A percentile compares a stretch with the other conserved stretches of the same genome.
These are phyloP conservation scores for Periconia sp. DNA, from an alignment of 2,329 filamentous ascomycete genomes.

Conservation along the genomic window DNA sequence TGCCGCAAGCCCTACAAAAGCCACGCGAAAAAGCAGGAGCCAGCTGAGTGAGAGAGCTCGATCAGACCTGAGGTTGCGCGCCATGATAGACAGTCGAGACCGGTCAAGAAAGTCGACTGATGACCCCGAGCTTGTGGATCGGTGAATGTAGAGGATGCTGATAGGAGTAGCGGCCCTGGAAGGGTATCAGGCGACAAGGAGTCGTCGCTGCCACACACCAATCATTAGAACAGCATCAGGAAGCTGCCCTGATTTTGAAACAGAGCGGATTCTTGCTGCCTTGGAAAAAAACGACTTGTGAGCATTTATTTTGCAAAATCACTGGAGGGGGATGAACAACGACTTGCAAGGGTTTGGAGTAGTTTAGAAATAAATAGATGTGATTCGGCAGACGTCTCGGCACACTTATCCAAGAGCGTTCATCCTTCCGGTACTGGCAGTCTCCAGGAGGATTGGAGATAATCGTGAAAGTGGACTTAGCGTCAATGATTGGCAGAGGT, in stretches of 20 bases:
- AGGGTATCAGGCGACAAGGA: slow-evolving; percentile 5
- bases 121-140: not conserved
- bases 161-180: slow-evolving; percentile 8
- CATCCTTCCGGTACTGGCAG: not conserved
- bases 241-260: slow-evolving; percentile 8
- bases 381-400: slow-evolving; percentile 1
- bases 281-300: not conserved
- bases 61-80: too few relatives aligned
- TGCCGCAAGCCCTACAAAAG: not conserved
- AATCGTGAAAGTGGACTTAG: slow-evolving; percentile 1
- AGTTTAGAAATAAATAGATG: not conserved
- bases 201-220: not conserved
- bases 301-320: not conserved
- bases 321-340: not conserved
- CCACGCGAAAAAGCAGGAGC: not conserved
- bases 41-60: not conserved
- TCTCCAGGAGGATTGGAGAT: not conserved
- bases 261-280: not conserved
- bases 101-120: not conserved
- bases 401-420: not conserved
- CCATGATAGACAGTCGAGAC: not conserved
- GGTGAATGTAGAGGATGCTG: slow-evolving; percentile 6
- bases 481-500: slow-evolving; percentile 14
- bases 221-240: slow-evolving; percentile 6
- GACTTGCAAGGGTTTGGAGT: not conserved